Evolutionary conservation across 2,329 filamentous ascomycete genomes (phyloP), one percentile per base, ranked within the genome.

Genomic region (Zasmidium angulare): DNA sequence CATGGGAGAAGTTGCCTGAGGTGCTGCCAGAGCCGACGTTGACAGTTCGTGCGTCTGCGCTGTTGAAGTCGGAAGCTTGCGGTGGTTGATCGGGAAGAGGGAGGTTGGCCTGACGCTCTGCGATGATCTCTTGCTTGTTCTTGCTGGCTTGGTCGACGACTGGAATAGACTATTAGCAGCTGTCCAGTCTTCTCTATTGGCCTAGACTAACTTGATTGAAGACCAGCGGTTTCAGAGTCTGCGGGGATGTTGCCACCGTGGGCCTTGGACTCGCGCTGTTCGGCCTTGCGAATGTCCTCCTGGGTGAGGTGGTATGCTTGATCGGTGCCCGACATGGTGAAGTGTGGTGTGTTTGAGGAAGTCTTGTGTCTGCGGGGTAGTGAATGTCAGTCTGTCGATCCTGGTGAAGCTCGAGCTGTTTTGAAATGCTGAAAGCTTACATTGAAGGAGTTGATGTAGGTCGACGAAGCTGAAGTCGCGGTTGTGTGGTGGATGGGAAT

Each of bases 31-130:
- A 84, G 63, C 88, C 88, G 50, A 90, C 85, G 71, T 90, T 89
- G 71, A 90, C 86, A 57, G 78, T 90, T 63, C 84, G 78, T 29
- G 81, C 81, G 69, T 93, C 89, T 53, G 83, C 80, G 0, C 88
- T 90, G 73, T 93, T 86, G 82, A 86, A 92, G 80, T 95, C 90
- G 3, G 89, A 89, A n/a, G 85, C 78, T n/a, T 77, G 78, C 1
- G 89, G 89, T 21, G 90, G 90, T 66, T 93, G 82, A 1, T 93
- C 89, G 19, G 90, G 91, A 53, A 93, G 84, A 53, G 89, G 89
- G 29, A 96, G 86, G 76, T 91, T 91, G 74, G 86, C 77, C 77
- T 88, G 82, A 70, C 82, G 82, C 74, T 89, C 77, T 54, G 87
- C 84, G 71, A 93, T 88, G 75, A 88, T 79, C 56, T 88, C 79